Evolutionary conservation across 176 grass and related monocot species (phyloP).

Genomic region (Aegilops umbellulata): DNA sequence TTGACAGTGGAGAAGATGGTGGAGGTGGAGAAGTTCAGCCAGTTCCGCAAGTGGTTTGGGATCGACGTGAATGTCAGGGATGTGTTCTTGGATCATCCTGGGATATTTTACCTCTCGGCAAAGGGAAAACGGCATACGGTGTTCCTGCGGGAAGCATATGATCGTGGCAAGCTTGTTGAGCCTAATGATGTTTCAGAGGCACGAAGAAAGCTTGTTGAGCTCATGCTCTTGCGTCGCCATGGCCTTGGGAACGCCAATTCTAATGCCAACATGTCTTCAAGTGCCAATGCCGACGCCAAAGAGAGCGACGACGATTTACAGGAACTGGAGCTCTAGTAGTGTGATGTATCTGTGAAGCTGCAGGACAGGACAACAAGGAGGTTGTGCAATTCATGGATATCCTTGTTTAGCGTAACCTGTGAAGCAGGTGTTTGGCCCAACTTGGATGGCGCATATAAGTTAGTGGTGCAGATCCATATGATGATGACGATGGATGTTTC

Average conservation of each 20-base stretch:
- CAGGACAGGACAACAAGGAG: background rate
- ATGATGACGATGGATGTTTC: background rate
- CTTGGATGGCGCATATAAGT: background rate
- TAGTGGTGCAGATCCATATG: background rate
- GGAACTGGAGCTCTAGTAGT: conserved; percentile 18
- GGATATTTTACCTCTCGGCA: conserved; percentile 83
- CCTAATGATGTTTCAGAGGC: conserved; percentile 74
- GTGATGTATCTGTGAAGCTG: background rate
- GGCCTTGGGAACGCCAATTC: conserved; percentile 53
- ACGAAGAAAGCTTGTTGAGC: conserved; percentile 59
- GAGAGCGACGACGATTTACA: background rate
- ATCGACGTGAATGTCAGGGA: conserved; percentile 82
- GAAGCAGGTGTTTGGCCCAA: background rate
- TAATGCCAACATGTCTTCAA: conserved; percentile 17
- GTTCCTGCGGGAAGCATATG: conserved; percentile 79
- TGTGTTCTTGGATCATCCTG: conserved; percentile 87
- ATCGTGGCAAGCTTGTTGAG: conserved; percentile 56
- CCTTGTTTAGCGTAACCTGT: background rate
- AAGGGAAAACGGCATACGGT: conserved; percentile 75
- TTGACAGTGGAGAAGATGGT: conserved; percentile 89
- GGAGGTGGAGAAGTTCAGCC: conserved; percentile 94
- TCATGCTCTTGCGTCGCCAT: conserved; percentile 68
- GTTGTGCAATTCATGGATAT: background rate
- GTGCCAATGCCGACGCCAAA: background rate
- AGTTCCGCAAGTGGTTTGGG: conserved; percentile 85